Base-by-base conservation (phyloP, 139 green algal species). In the Yamagishiella unicocca region DNA sequence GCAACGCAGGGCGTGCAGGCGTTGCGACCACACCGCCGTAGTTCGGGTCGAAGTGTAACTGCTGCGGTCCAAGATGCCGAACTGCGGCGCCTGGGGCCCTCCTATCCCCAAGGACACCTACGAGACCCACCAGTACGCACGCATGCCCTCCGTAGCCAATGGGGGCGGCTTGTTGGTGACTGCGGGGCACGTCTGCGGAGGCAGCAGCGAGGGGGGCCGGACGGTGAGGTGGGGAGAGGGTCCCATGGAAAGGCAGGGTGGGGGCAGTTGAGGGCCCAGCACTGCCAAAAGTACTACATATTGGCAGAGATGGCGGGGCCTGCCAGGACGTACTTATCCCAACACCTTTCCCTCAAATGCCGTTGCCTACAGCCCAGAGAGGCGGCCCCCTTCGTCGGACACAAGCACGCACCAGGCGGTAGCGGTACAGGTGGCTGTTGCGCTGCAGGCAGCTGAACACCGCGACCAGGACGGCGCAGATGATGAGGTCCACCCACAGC, bases 381-480 rank as follows among this genome's bases (percentile, higher is more conserved):
- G n/a, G n/a, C n/a, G n/a, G n/a, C n/a, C n/a, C n/a, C n/a, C n/a
- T n/a, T n/a, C n/a, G n/a, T n/a, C n/a, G n/a, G n/a, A n/a, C n/a
- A n/a, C n/a, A n/a, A n/a, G n/a, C n/a, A n/a, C 46, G 29, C 58
- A 84, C 78, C 78, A 74, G 38, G 38, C 79, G 61, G 37, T 76
- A 85, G 14, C 79, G 38, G 79, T 74, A 84, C 12, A 84, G 58
- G 27, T 37, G 38, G 38, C 38, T n/a, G 19, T 6, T 14, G 58
- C 78, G 55, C 78, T 85, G 62, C 79, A 85, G 79, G 40, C 54
- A 62, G 62, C 79, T 53, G 61, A 76, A 85, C 0, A 31, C 5
- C 2, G 24, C 19, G 37, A 84, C 2, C 77, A 84, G 55, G 37
- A 72, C 19, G 2, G 6, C 1, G 9, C 77, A 24, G 0, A 72